Conservation (phyloP, 441 rosid species). For the Theobroma grandiflorum region DNA sequence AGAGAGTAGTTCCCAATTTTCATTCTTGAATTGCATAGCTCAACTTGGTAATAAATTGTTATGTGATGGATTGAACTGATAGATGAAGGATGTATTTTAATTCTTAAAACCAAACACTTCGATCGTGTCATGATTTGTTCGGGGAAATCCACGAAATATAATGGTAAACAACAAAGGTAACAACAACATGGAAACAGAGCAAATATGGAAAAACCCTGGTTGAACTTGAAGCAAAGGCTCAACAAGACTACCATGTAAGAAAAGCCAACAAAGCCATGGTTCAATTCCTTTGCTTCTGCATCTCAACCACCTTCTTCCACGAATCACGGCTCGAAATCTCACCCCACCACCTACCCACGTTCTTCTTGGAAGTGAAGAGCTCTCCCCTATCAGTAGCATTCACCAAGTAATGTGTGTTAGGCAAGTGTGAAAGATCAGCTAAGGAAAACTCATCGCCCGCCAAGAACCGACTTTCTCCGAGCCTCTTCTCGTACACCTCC, state of each 20-base stretch:
- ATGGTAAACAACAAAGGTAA: background rate
- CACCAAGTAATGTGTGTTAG: constrained; percentile 57
- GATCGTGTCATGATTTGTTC: background rate
- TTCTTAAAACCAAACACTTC: constrained; percentile 1
- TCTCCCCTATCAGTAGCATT: constrained; percentile 45
- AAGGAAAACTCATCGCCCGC: constrained; percentile 72
- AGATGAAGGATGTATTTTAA: background rate
- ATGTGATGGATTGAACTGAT: no score
- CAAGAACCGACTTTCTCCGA: constrained; percentile 58
- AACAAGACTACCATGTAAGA: background rate
- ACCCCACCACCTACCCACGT: constrained; percentile 76
- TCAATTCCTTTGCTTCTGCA: constrained; percentile 45
- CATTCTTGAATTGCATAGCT: no score
- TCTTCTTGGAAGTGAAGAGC: constrained; percentile 55
- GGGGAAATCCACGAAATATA: background rate
- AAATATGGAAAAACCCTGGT: background rate
- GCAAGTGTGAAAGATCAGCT: constrained; percentile 79
- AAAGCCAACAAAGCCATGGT: background rate
- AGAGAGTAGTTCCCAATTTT: no score
- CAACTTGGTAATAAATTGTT: no score
- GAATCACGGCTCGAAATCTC: constrained; percentile 68
- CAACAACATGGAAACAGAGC: background rate
- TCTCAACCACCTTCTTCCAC: constrained; percentile 67
- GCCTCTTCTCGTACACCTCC: constrained; percentile 67
- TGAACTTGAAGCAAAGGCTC: background rate